Percentiles rank a stretch among this genome's conserved stretches.
These are phyloP conservation scores for Candolleomyces aberdarensis DNA, from an alignment of 768 basidiomycete species.

Conservation along the genomic window DNA sequence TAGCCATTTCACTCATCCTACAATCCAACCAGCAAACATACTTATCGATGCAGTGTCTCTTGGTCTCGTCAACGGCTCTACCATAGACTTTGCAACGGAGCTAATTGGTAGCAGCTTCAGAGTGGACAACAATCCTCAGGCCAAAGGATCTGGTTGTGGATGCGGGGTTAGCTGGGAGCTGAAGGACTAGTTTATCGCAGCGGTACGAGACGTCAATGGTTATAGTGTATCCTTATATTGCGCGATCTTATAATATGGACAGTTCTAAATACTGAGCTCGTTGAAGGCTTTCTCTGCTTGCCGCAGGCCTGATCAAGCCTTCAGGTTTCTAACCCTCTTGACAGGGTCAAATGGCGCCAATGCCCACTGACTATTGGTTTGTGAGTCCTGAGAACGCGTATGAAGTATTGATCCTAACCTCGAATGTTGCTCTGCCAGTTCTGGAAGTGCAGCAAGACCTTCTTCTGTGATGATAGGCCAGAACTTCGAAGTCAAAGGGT, in stretches of 20 bases:
- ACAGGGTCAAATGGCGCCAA: conserved; percentile 25
- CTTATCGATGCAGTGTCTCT: conserved; percentile 87
- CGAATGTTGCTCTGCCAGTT: conserved; percentile 16
- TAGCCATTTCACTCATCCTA: conserved; percentile 73
- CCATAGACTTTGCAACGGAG: conserved; percentile 89
- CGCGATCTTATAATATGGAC: not conserved
- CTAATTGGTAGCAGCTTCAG: conserved; percentile 92
- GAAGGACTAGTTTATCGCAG: conserved; percentile 37
- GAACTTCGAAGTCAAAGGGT: conserved; percentile 17
- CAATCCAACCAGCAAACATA: conserved; percentile 68
- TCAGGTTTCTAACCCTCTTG: conserved; percentile 9
- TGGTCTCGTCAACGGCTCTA: conserved; percentile 80
- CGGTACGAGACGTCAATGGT: conserved; percentile 2
- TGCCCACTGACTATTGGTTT: conserved; percentile 17
- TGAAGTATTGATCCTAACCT: conserved; percentile 11
- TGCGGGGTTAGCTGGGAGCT: conserved; percentile 97
- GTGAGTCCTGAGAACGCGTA: not conserved
- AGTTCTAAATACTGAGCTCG: not conserved
- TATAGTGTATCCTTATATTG: not conserved
- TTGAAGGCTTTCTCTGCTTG: not conserved
- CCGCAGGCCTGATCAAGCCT: not conserved
- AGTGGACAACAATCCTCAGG: conserved; percentile 82
- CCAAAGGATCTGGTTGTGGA: conserved; percentile 87
- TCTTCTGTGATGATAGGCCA: conserved; percentile 23
- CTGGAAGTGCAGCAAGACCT: conserved; percentile 20